A percentile compares a stretch with the other conserved stretches of the same genome.
Conservation (phyloP, 2,329 filamentous ascomycete species). For the Cladosporium oxysporum region DNA sequence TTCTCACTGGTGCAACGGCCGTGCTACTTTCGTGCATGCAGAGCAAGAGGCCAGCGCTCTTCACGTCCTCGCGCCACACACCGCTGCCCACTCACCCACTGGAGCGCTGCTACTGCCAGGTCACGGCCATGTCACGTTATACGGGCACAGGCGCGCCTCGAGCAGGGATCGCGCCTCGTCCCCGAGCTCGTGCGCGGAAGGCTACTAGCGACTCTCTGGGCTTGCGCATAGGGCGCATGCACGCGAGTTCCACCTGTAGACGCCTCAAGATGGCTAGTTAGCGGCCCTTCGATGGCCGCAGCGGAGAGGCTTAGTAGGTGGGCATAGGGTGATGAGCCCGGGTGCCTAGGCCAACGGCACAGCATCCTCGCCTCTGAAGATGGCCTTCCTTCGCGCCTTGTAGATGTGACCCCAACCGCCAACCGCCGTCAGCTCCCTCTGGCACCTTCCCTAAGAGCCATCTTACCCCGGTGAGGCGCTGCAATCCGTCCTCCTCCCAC, state of each 20-base stretch:
- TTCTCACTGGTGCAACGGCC: slow-evolving; percentile 17
- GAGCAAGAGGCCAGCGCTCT: slow-evolving; percentile 14
- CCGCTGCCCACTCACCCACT: slow-evolving; percentile 9
- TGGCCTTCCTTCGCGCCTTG: slow-evolving; percentile 19
- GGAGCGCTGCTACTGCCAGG: neutral
- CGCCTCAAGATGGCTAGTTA: slow-evolving; percentile 14
- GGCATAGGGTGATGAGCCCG: neutral
- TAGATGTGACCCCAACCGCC: slow-evolving; percentile 1
- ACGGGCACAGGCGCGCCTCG: slow-evolving; percentile 1
- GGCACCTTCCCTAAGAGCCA: slow-evolving; percentile 17
- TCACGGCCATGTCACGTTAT: slow-evolving; percentile 16
- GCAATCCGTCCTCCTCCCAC: slow-evolving; percentile 1
- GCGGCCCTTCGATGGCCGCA: slow-evolving; percentile 12
- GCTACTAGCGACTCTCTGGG: slow-evolving; percentile 2
- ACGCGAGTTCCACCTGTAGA: slow-evolving; percentile 13
- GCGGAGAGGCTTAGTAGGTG: slow-evolving; percentile 12
- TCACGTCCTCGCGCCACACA: slow-evolving; percentile 9
- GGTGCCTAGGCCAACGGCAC: slow-evolving; percentile 13
- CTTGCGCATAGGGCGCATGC: slow-evolving; percentile 8
- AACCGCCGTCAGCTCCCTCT: slow-evolving; percentile 7
- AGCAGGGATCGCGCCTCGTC: slow-evolving; percentile 11
- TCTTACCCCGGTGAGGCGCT: slow-evolving; percentile 16
- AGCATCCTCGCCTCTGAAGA: slow-evolving; percentile 17
- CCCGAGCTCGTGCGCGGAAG: slow-evolving; percentile 2
- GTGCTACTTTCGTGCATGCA: slow-evolving; percentile 17